Percentiles rank a stretch among this genome's conserved stretches.
phyloP scores from a whole-genome alignment of 2,329 filamentous ascomycete genomes.

The Annulohypoxylon truncatum region DNA sequence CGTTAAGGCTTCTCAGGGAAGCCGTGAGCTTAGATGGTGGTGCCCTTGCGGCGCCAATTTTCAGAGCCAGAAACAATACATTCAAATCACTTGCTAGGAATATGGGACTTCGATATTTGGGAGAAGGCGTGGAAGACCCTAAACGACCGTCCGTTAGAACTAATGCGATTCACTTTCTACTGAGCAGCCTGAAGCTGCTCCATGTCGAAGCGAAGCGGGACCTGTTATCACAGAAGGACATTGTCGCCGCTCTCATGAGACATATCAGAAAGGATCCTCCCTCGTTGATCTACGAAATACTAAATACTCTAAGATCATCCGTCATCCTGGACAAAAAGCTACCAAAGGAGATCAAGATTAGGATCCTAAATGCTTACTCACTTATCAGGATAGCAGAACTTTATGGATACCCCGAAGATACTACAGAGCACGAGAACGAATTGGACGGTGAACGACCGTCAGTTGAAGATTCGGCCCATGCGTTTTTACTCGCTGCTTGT shows the following conservation, averaged over 20 bases:
- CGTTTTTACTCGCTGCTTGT: slow-evolving; percentile 80
- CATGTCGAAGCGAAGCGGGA: slow-evolving; percentile 82
- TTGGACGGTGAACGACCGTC: slow-evolving; percentile 56
- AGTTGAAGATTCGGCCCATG: slow-evolving; percentile 77
- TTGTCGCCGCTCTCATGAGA: slow-evolving; percentile 78
- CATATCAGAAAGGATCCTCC: slow-evolving; percentile 82
- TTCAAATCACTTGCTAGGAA: slow-evolving; percentile 85
- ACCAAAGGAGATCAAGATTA: slow-evolving; percentile 77
- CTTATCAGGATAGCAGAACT: slow-evolving; percentile 78
- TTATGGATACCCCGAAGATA: slow-evolving; percentile 71
- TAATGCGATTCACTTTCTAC: slow-evolving; percentile 82
- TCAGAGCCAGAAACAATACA: slow-evolving; percentile 80
- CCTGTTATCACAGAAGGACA: slow-evolving; percentile 80
- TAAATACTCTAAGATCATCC: slow-evolving; percentile 75
- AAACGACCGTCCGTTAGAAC: slow-evolving; percentile 83
- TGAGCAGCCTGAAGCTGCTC: slow-evolving; percentile 83
- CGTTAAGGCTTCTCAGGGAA: slow-evolving; percentile 85
- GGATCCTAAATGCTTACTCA: slow-evolving; percentile 79
- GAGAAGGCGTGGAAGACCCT: slow-evolving; percentile 70
- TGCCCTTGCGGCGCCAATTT: slow-evolving; percentile 79
- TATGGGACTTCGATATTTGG: slow-evolving; percentile 74
- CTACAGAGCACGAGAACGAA: slow-evolving; percentile 48
- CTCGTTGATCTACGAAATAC: slow-evolving; percentile 77
- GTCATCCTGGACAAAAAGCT: slow-evolving; percentile 82
- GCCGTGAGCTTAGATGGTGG: slow-evolving; percentile 89